Evolutionary conservation across 257 asterid genomes (phyloP).

Genomic region (Solanum chilense): DNA sequence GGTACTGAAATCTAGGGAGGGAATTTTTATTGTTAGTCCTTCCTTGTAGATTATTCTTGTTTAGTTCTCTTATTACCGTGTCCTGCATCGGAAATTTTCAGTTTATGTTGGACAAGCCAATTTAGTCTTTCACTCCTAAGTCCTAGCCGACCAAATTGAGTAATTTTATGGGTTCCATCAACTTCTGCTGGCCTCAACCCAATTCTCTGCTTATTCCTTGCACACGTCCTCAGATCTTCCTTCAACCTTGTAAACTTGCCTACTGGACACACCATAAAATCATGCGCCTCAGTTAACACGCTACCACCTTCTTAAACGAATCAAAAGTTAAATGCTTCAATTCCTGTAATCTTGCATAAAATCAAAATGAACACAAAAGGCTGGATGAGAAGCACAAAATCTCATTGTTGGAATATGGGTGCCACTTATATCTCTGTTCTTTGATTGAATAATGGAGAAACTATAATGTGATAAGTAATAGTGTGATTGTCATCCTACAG

Average conservation of each 20-base stretch:
- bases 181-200: not conserved
- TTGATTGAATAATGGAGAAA: not conserved
- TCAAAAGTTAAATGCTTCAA: not conserved
- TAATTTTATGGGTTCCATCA: not conserved
- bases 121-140: not conserved
- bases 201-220: not conserved
- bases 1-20: not conserved
- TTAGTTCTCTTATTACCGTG: not conserved
- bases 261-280: not conserved
- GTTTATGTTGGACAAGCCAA: not conserved
- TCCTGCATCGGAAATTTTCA: not conserved
- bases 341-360: not conserved
- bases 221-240: not conserved
- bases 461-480: not conserved
- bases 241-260: not conserved
- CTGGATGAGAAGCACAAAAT: not conserved
- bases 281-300: not conserved
- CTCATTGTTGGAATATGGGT: not conserved
- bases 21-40: not conserved
- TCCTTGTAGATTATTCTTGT: not conserved
- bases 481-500: slow-evolving; percentile 23
- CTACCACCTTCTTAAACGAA: not conserved
- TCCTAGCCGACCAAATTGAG: not conserved
- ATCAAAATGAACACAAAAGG: not conserved
- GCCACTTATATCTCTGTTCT: not conserved